Base-by-base conservation (phyloP, 2,329 filamentous ascomycete genomes). In the Zelopaecilomyces penicillatus region DNA sequence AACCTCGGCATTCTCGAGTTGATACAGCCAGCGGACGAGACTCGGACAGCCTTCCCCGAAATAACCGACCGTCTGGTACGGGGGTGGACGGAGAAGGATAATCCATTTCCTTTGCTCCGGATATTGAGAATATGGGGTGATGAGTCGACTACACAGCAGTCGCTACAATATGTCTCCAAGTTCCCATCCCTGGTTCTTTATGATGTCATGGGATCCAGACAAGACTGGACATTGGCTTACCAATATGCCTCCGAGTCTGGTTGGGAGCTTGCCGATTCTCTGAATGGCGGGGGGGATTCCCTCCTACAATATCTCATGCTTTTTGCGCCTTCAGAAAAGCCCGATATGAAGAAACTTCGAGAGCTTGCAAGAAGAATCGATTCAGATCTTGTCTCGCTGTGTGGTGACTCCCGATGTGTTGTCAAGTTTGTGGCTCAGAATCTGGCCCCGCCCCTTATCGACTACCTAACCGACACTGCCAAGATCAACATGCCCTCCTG, bases 1-100 rank as follows among this genome's bases (percentile, higher is more conserved):
- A 76, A 75, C 41, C 64, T 76, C 4, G 71, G 66, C 6, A 62
- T 70, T 3, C 62, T 76, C 9, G 70, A 75, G 53, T 61, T 76
- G 26, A 59, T 72, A 10, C 63, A 71, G 47, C 65, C 66, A 1
- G 50, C 54, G 1, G 60, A 63, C 29, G 52, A 57, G 33, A 37
- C 56, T 26, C 44, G 49, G 4, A 46, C 48, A 28, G 43, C 48
- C 28, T 67, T 67, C 30, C 66, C 67, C 5, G 56, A 59, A 3
- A 52, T 75, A 5, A 70, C 52, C 34, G 72, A 77, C 49, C 61
- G 68, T 5, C 58, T 76, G 3, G 44, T 76, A 19, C 62, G 66
- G 31, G 66, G 66, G 26, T 76, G 73, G 71, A 63, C 65, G 1
- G 61, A 66, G 38, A 58, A 58, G 32, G 50, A 59, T 1, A 53